Evolutionary conservation across 2,329 filamentous ascomycete species (phyloP).

Genomic region (Aspergillus ruber): DNA sequence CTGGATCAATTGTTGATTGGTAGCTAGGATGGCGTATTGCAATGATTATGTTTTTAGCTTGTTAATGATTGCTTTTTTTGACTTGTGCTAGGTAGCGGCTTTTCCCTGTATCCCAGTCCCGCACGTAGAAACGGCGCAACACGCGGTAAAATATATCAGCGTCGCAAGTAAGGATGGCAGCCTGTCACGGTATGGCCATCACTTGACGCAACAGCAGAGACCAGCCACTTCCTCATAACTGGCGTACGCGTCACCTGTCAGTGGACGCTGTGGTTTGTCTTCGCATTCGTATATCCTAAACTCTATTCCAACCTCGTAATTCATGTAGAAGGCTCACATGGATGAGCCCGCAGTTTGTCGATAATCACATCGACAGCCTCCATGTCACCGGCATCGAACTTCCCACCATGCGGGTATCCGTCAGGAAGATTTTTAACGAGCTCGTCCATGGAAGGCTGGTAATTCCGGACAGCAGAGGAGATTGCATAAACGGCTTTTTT

Average conservation of each 20-base stretch:
- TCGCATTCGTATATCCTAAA: not conserved
- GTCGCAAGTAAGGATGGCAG: no score
- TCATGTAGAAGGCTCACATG: constrained; percentile 18
- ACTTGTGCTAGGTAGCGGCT: not conserved
- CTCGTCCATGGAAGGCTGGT: constrained; percentile 65
- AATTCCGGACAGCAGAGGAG: constrained; percentile 80
- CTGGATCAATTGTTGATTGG: no score
- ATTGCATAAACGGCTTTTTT: constrained; percentile 87
- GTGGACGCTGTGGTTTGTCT: not conserved
- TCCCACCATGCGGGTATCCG: constrained; percentile 48
- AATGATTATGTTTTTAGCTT: no score
- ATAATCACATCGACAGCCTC: constrained; percentile 73
- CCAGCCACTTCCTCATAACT: no score
- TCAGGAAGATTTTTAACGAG: constrained; percentile 62
- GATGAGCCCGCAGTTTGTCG: constrained; percentile 53
- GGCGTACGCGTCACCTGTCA: no score
- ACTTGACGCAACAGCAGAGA: no score
- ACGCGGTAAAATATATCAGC: no score
- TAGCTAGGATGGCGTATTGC: no score
- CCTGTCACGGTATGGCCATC: no score
- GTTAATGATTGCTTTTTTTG: not conserved
- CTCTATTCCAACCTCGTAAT: not conserved
- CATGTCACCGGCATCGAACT: constrained; percentile 82
- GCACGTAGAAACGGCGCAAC: no score
- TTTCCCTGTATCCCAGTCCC: no score